Conservation (phyloP, 768 basidiomycete genomes). For the Pleurotus salmoneostramineus region DNA sequence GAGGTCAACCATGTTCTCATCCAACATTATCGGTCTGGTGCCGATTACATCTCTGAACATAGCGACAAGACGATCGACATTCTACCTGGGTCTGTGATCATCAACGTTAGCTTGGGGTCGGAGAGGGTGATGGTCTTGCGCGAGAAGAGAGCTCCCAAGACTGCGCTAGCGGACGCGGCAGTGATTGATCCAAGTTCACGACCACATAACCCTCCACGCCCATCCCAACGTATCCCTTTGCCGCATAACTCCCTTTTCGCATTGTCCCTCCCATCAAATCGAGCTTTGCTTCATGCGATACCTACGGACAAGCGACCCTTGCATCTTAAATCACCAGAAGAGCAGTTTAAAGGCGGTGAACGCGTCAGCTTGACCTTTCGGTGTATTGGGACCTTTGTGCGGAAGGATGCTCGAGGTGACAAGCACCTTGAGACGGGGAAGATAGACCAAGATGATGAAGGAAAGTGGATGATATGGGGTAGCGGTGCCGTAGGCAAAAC, state of each 20-base stretch:
- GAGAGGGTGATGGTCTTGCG: slow-evolving; percentile 75
- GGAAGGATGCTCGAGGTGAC: slow-evolving; percentile 22
- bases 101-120: slow-evolving; percentile 80
- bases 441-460: too few relatives aligned
- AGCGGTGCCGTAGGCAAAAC: slow-evolving; percentile 70
- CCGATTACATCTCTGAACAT: slow-evolving; percentile 83
- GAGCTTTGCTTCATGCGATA: slow-evolving; percentile 73
- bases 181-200: background rate
- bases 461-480: slow-evolving; percentile 53
- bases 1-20: slow-evolving; percentile 83
- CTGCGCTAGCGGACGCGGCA: slow-evolving; percentile 12
- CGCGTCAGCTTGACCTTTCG: slow-evolving; percentile 82
- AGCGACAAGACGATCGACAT: slow-evolving; percentile 87
- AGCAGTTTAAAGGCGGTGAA: slow-evolving; percentile 52
- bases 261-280: slow-evolving; percentile 70
- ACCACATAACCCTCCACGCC: slow-evolving; percentile 17
- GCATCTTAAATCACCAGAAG: slow-evolving; percentile 46
- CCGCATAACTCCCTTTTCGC: slow-evolving; percentile 85
- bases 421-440: too few relatives aligned
- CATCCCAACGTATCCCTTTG: slow-evolving; percentile 62
- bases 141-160: slow-evolving; percentile 45
- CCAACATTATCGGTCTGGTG: slow-evolving; percentile 74
- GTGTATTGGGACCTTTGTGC: slow-evolving; percentile 73
- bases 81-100: slow-evolving; percentile 66
- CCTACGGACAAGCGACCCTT: slow-evolving; percentile 69